These are phyloP conservation scores for Botryotinia convoluta DNA, from an alignment of 2,329 filamentous ascomycete genomes.

Conservation along the genomic window DNA sequence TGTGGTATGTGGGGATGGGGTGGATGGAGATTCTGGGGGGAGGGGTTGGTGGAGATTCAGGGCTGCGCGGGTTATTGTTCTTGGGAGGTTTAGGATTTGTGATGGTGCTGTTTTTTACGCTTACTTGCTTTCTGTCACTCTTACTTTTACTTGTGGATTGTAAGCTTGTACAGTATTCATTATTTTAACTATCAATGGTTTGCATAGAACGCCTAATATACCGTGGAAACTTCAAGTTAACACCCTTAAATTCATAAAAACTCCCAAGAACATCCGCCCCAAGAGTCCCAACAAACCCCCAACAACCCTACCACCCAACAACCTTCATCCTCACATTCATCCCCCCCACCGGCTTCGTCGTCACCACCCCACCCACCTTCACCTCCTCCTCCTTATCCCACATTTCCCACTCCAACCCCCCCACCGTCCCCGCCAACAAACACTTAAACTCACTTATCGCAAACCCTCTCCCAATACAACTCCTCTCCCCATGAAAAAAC, in stretches of 20 bases:
- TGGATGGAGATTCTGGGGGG: no score
- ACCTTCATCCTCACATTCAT: conserved; percentile 19
- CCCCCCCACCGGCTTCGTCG: conserved; percentile 26
- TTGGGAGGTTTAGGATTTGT: no score
- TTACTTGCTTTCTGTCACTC: background rate
- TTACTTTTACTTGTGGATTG: background rate
- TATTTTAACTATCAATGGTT: background rate
- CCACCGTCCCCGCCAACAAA: conserved; percentile 8
- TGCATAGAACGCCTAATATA: background rate
- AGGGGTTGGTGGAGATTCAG: no score
- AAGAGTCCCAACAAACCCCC: no score
- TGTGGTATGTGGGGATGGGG: no score
- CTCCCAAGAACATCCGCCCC: background rate
- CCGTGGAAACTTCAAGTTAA: background rate
- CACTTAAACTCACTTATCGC: conserved; percentile 69
- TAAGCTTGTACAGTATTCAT: background rate
- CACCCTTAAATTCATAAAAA: background rate
- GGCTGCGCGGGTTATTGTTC: no score
- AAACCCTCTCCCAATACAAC: conserved; percentile 80
- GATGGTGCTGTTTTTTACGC: no score
- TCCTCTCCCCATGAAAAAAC: conserved; percentile 80
- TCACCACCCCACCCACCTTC: conserved; percentile 55
- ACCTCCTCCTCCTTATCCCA: conserved; percentile 42
- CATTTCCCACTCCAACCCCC: conserved; percentile 26
- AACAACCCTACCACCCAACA: background rate